Base-by-base conservation (phyloP, 345 rosid genomes). In the Syzygium grande region DNA sequence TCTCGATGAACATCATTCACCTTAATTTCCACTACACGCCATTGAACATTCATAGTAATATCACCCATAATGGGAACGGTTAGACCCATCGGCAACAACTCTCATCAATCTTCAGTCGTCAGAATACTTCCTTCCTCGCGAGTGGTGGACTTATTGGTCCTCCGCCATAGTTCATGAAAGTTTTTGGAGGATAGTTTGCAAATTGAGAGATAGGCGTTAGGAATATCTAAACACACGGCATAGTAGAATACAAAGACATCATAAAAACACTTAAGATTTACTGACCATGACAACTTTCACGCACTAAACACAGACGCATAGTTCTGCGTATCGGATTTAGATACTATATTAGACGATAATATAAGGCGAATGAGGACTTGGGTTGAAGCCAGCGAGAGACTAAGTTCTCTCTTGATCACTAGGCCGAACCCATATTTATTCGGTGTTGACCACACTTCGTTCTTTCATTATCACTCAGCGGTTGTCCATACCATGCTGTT, bases 401-500 rank as follows among this genome's bases (percentile, higher is more conserved):
- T 19, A 30, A 30, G 78, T 30, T 65, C 78, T 65, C 0, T 16
- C 43, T 65, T 7, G 78, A 30, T 16, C 78, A 30, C 78, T 17
- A 7, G 78, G 78, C 78, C 11, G 22, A 29, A 59, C 1, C 17
- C 78, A 29, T 14, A 30, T 84, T 54, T 51, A 29, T 11, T 52
- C 46, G 23, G 7, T 6, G 7, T 46, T 15, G 21, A 51, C 52
- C n/a, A 2, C 15, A 84, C 56, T 52, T 84, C 16, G 34, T 34
- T 84, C 87, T 63, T 54, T 23, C 46, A 1, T 56, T 46, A 49
- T 84, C 34, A 90, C 89, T 94, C 95, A 2, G 92, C 91, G 1
- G 85, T 86, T 21, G 92, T 92, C 98, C 98, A 96, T 4, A 94
- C 94, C 96, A 97, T 46, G 85, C 91, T 96, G 87, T 93, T 95